Percentiles rank a stretch among this genome's conserved stretches.
phyloP scores from a whole-genome alignment of 2,329 filamentous ascomycete species.

The Venturia oleaginea region DNA sequence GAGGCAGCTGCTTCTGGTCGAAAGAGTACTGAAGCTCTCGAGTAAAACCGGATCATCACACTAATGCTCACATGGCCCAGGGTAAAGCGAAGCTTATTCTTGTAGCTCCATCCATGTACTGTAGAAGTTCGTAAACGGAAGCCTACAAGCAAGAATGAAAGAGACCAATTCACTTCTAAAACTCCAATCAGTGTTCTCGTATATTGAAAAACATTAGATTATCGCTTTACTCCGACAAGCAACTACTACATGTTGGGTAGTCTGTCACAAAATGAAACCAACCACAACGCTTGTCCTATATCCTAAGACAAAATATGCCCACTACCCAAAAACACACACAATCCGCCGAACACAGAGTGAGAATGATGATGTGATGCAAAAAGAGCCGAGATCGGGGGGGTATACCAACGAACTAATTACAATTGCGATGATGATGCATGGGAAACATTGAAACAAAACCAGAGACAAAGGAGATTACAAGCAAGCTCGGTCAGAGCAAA shows the following conservation, averaged over 20 bases:
- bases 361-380: neutral
- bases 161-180: neutral
- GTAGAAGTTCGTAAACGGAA: neutral
- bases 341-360: neutral
- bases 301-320: neutral
- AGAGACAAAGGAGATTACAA: neutral
- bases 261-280: neutral
- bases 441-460: neutral
- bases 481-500: neutral
- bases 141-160: neutral
- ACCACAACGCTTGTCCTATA: neutral
- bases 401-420: conserved; percentile 3
- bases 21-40: neutral
- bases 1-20: neutral
- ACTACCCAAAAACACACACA: neutral
- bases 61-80: neutral
- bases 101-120: neutral
- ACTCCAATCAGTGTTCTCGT: neutral
- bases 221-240: neutral
- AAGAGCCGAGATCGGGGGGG: neutral
- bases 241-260: neutral
- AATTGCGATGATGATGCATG: neutral
- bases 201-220: neutral
- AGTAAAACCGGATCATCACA: neutral
- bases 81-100: neutral